Conservation (phyloP, 1,139 yeast species). For the Saccharomyces pastorianus region DNA sequence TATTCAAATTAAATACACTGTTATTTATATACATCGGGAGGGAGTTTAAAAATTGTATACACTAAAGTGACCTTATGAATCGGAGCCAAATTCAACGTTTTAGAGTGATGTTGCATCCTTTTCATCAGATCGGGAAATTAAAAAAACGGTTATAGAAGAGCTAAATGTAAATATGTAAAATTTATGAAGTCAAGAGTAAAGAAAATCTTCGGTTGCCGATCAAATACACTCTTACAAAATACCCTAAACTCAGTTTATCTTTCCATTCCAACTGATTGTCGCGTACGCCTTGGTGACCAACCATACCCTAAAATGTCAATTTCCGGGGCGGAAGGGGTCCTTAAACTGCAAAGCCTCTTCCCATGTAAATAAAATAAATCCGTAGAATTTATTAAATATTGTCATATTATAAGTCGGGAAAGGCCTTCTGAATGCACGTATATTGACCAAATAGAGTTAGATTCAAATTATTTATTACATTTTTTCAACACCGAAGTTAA, state of each 20-base stretch:
- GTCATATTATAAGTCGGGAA: background rate
- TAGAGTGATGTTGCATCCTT: background rate
- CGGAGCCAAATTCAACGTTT: background rate
- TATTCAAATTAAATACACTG: background rate
- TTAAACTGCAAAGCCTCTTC: background rate
- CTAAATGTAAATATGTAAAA: background rate
- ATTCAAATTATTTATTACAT: background rate
- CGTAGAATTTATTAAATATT: no score
- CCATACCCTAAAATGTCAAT: background rate
- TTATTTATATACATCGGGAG: background rate
- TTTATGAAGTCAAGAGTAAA: background rate
- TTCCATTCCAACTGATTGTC: background rate
- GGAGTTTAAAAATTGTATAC: conserved; percentile 40
- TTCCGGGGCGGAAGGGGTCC: background rate
- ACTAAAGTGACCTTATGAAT: background rate
- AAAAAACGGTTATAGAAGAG: background rate
- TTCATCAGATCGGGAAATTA: background rate
- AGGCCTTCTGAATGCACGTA: background rate
- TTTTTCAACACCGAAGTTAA: background rate
- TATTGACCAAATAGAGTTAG: background rate
- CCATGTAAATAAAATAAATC: background rate
- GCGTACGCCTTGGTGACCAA: background rate
- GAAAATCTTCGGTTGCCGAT: background rate
- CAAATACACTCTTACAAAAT: no score
- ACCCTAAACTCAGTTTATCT: background rate